Percentiles rank a stretch among this genome's conserved stretches.
phyloP scores from a whole-genome alignment of 2,329 filamentous ascomycete genomes.

The Botrytis byssoidea region DNA sequence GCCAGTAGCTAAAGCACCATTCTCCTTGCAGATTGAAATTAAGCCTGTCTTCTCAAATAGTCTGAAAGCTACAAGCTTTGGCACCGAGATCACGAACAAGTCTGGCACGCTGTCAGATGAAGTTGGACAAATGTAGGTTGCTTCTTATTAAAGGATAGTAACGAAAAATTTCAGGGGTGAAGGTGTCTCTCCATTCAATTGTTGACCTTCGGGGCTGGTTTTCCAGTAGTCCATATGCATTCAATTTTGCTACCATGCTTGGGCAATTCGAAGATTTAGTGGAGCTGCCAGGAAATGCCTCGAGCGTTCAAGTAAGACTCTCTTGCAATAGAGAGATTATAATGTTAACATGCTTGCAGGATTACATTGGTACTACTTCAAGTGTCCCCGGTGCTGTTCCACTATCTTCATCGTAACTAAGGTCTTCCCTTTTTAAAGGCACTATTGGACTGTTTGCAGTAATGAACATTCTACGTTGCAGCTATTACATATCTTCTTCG shows the following conservation, averaged over 20 bases:
- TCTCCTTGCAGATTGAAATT: constrained; percentile 13
- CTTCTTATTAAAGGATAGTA: not conserved
- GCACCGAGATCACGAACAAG: not conserved
- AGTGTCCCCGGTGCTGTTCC: not conserved
- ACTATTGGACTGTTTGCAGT: not conserved
- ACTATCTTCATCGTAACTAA: not conserved
- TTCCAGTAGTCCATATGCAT: constrained; percentile 6
- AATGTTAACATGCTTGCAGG: not conserved
- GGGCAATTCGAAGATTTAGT: constrained; percentile 13
- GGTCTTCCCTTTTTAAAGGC: not conserved
- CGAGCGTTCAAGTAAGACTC: constrained; percentile 3
- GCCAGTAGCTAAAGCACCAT: constrained; percentile 17
- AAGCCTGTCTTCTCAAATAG: constrained; percentile 6
- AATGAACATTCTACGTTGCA: not conserved
- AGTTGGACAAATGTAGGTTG: constrained; percentile 12
- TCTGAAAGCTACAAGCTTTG: not conserved
- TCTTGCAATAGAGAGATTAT: not conserved
- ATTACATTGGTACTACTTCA: constrained; percentile 4
- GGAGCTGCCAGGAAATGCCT: constrained; percentile 7
- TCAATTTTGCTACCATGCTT: constrained; percentile 16
- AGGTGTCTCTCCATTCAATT: not conserved
- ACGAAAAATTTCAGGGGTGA: not conserved
- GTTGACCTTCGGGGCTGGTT: not conserved
- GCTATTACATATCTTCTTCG: too few species aligned
- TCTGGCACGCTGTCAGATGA: constrained; percentile 1